A percentile compares a stretch with the other conserved stretches of the same genome.
These are phyloP conservation scores for Penicillium argentinense DNA, from an alignment of 495 filamentous ascomycete genomes.

Conservation along the genomic window DNA sequence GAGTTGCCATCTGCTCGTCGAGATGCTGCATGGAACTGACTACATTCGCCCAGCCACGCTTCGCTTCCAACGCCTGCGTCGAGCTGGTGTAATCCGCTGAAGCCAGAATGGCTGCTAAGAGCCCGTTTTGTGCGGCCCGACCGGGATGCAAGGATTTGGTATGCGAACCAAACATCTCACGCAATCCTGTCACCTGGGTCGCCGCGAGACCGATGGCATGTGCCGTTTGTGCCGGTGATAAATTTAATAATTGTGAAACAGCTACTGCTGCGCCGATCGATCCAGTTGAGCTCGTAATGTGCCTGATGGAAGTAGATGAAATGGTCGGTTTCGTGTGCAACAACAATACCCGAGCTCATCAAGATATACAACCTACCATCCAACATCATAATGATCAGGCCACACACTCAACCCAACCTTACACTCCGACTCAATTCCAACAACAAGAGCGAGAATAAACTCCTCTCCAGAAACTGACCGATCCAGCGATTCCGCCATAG, in stretches of 20 bases:
- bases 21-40: conserved; percentile 28
- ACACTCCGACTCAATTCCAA: conserved; percentile 52
- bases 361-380: conserved; percentile 33
- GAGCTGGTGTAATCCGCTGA: conserved; percentile 48
- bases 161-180: conserved; percentile 55
- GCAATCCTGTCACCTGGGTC: conserved; percentile 51
- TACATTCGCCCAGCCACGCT: conserved; percentile 55
- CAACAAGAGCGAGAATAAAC: conserved; percentile 51
- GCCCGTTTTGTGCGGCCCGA: conserved; percentile 50
- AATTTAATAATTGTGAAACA: conserved; percentile 43
- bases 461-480: conserved; percentile 39
- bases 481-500: conserved; percentile 37
- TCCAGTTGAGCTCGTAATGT: conserved; percentile 54
- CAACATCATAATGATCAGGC: conserved; percentile 55
- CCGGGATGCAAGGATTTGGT: conserved; percentile 57
- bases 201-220: conserved; percentile 54
- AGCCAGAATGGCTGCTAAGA: conserved; percentile 51
- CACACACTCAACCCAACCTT: conserved; percentile 51
- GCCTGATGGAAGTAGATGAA: conserved; percentile 15
- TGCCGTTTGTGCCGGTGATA: conserved; percentile 36
- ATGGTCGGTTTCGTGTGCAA: neutral
- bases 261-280: conserved; percentile 52
- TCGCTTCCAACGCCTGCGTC: conserved; percentile 47
- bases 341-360: neutral
- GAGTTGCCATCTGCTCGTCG: conserved; percentile 7